Base-by-base conservation (phyloP, 306 rosid genomes). In the Vigna reflexopilosa region DNA sequence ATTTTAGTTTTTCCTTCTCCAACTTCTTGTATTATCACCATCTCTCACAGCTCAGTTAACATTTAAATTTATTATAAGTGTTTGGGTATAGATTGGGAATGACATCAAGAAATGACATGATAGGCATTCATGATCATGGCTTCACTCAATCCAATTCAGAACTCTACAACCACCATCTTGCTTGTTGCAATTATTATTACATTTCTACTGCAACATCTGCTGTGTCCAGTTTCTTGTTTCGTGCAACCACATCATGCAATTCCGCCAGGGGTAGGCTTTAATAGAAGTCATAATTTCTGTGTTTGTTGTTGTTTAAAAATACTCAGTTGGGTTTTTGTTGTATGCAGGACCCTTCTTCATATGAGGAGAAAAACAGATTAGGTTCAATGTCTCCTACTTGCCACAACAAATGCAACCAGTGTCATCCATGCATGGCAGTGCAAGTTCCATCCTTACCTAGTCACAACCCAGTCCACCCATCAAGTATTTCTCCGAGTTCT, bases 401-500 rank as follows among this genome's bases (percentile, higher is more conserved):
- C 86, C 96, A 96, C 77, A 96, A 90, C 90, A 93, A 91, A 76
- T 96, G 99, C 84, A 91, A 90, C 83, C 67, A 77, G 68, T 96
- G 99, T 78, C 96, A 90, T 70, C 99, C 99, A 57, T 96, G 99
- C 96, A 88, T 87, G 97, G 93, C 99, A 28, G 93, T 88, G 51
- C 97, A 96, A 85, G 93, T 91, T 30, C 96, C 98, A 22, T 72
- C 92, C 12, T 48, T 85, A 56, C 87, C 89, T 5, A 52, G 50
- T 50, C 77, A 44, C 24, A 62, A 57, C 32, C 50, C 51, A 26
- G 77, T 67, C 40, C 44, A 50, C 19, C 32, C 81, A 9, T 13
- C 80, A 20, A 75, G 57, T 62, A 44, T 34, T 65, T 82, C 89
- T 4, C 19, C 54, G 20, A 20, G n/a, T 16, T 2, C 30, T 38